Percentiles rank a stretch among this genome's conserved stretches.
phyloP scores from a whole-genome alignment of 2,329 filamentous ascomycete genomes.

The Aspergillus pseudoterreus region DNA sequence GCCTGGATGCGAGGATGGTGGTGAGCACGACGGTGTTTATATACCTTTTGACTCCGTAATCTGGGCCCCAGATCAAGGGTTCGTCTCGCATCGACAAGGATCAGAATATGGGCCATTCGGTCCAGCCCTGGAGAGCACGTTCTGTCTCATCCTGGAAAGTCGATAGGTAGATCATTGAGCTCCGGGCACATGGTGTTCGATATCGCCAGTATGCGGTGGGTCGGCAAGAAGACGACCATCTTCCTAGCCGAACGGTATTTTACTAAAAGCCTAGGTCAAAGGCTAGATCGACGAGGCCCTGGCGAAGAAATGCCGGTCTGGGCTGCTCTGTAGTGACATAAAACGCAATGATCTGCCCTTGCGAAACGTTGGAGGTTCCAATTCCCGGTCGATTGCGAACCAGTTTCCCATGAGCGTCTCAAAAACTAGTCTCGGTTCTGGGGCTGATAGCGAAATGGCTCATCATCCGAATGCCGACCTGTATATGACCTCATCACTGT shows the following conservation, averaged over 20 bases:
- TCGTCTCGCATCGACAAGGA: neutral
- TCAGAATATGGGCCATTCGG: neutral
- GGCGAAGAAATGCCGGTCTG: neutral
- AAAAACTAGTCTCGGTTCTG: neutral
- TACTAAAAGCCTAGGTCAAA: neutral
- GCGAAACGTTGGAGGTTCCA: neutral
- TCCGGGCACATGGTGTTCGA: neutral
- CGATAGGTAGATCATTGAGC: neutral
- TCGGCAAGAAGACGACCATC: neutral
- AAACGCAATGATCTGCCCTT: neutral
- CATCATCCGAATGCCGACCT: neutral
- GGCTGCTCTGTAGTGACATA: neutral
- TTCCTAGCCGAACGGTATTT: neutral
- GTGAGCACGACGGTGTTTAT: neutral
- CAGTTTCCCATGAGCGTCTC: neutral
- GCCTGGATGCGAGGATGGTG: neutral
- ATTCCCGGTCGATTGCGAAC: neutral
- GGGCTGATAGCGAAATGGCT: slow-evolving; percentile 2
- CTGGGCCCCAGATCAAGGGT: no score
- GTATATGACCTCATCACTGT: neutral
- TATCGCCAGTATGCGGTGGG: neutral
- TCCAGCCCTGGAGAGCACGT: neutral
- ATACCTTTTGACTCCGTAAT: neutral
- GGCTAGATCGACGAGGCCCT: neutral
- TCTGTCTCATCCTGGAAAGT: neutral